phyloP scores from a whole-genome alignment of 2,329 filamentous ascomycete species.

The Aspergillus sp. region DNA sequence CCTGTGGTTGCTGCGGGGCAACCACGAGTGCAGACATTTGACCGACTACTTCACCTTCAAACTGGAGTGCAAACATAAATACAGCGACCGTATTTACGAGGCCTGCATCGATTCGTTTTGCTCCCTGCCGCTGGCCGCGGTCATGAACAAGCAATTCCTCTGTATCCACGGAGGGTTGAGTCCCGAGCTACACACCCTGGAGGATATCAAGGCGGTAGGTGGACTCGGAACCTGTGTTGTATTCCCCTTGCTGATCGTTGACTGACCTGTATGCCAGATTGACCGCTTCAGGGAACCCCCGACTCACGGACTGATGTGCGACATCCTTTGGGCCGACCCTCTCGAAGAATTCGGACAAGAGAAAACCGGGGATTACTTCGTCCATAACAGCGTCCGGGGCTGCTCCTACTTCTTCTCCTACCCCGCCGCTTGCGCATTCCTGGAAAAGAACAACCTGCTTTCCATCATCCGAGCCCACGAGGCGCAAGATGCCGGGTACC shows the following conservation, averaged over 20 bases:
- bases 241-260: neutral
- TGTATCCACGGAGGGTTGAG: slow-evolving; percentile 97
- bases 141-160: slow-evolving; percentile 99
- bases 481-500: slow-evolving; percentile 95
- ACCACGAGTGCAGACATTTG: slow-evolving; percentile 97
- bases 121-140: slow-evolving; percentile 82
- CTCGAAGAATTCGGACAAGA: slow-evolving; percentile 98
- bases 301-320: slow-evolving; percentile 97
- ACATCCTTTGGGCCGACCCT: slow-evolving; percentile 97
- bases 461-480: slow-evolving; percentile 98
- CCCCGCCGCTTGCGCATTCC: slow-evolving; percentile 90
- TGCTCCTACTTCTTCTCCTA: slow-evolving; percentile 99
- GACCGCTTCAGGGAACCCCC: slow-evolving; percentile 97
- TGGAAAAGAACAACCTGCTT: slow-evolving; percentile 98
- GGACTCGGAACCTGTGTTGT: neutral
- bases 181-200: slow-evolving; percentile 91
- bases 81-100: slow-evolving; percentile 93
- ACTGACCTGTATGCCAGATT: slow-evolving; percentile 59
- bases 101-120: slow-evolving; percentile 99
- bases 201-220: slow-evolving; percentile 84
- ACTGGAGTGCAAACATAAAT: slow-evolving; percentile 99
- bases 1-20: slow-evolving; percentile 93
- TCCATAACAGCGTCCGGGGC: slow-evolving; percentile 97
- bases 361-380: slow-evolving; percentile 95
- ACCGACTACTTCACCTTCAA: slow-evolving; percentile 99